These are phyloP conservation scores for Cladophialophora yegresii DNA, from an alignment of 2,329 filamentous ascomycete genomes.

Conservation along the genomic window DNA sequence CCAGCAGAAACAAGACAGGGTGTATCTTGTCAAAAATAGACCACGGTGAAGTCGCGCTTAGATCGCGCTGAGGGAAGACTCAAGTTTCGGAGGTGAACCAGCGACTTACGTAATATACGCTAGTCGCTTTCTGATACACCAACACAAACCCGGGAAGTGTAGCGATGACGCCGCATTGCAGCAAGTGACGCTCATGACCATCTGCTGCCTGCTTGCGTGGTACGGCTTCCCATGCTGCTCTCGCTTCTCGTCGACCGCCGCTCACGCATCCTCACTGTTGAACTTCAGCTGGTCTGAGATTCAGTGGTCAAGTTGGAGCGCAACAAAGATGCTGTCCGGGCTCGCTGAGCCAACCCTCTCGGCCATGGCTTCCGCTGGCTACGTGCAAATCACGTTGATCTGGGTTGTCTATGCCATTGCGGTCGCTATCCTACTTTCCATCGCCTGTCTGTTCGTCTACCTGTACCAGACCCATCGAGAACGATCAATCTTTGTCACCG, in stretches of 20 bases:
- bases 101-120: neutral
- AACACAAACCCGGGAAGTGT: constrained; percentile 1
- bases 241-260: neutral
- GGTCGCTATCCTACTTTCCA: constrained; percentile 71
- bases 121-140: neutral
- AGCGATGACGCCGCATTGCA: constrained; percentile 13
- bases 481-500: constrained; percentile 76
- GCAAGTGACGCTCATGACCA: neutral
- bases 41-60: neutral
- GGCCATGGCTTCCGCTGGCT: constrained; percentile 53
- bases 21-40: neutral
- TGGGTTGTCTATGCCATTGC: constrained; percentile 92
- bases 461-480: constrained; percentile 89
- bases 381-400: constrained; percentile 86
- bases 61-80: neutral
- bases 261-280: neutral
- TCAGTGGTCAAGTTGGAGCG: neutral
- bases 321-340: neutral
- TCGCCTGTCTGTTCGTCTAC: constrained; percentile 83
- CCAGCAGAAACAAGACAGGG: neutral
- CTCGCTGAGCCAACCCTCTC: constrained; percentile 17
- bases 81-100: neutral
- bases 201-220: neutral
- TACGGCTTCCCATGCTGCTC: neutral
- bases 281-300: constrained; percentile 15